These are phyloP conservation scores for Phaffia rhodozyma DNA, from an alignment of 1,284 basidiomycete genomes.

Conservation along the genomic window DNA sequence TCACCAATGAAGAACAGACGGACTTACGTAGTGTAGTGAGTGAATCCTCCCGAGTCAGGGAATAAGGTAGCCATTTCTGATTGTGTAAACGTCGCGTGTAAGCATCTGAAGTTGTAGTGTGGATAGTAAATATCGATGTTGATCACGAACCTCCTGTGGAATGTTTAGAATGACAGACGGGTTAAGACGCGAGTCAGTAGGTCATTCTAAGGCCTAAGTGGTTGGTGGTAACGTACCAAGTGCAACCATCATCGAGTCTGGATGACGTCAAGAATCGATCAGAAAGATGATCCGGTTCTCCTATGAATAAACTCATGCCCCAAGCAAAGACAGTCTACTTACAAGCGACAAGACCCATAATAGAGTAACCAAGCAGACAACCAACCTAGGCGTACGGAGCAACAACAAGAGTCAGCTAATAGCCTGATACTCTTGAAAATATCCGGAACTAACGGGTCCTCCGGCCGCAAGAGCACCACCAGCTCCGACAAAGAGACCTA, in stretches of 20 bases:
- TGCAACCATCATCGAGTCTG: slow-evolving; percentile 20
- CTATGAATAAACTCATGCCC: too few species aligned
- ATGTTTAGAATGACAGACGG: slow-evolving; percentile 25
- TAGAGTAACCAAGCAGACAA: slow-evolving; percentile 21
- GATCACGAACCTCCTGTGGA: too few species aligned
- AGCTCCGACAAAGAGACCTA: slow-evolving; percentile 68
- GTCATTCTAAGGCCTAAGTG: background rate
- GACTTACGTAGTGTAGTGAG: slow-evolving; percentile 2
- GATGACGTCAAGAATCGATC: slow-evolving; percentile 24
- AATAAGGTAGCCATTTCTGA: slow-evolving; percentile 32
- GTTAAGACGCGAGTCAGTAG: background rate
- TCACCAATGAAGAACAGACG: too few species aligned
- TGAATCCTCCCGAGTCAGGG: slow-evolving; percentile 32
- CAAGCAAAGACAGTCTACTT: background rate
- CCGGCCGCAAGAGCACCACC: slow-evolving; percentile 43
- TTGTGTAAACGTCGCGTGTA: too few species aligned
- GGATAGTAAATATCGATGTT: too few species aligned
- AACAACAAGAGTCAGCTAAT: background rate
- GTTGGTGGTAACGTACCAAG: slow-evolving; percentile 16
- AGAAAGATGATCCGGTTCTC: background rate
- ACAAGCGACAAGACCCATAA: background rate
- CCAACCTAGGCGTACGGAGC: background rate
- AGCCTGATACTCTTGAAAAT: slow-evolving; percentile 1
- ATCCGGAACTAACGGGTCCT: slow-evolving; percentile 35
- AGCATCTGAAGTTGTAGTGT: too few species aligned